Evolutionary conservation across 176 grass and related monocot genomes (phyloP), one percentile per base, ranked within the genome.

Genomic region (Pharus latifolius): DNA sequence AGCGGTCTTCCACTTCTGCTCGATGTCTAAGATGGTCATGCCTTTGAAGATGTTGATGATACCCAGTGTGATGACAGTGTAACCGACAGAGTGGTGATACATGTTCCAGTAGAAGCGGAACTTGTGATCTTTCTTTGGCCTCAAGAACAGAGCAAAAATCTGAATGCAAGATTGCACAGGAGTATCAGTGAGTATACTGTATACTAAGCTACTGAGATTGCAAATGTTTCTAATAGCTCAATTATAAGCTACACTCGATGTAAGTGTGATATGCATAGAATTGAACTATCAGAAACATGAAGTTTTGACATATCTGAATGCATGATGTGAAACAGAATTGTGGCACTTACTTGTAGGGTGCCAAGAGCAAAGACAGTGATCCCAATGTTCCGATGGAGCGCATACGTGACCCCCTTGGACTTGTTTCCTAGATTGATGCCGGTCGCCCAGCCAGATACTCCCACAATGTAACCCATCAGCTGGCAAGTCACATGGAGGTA

Each of bases 31-130:
- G 62, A 92, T 92, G 20, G 47, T 3, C 45, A 92, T 35, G 33
- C 89, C 89, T 49, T 81, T 85, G 58, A 92, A 88, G 63, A 92
- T 72, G 74, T 92, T 92, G 76, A 82, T 24, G 46, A 85, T 4
- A 25, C 72, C 63, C 14, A 92, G 62, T 19, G 67, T 42, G 58
- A 92, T 72, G 17, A 88, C 78, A 0, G 74, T 30, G 69, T 88
- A 92, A 17, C 89, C 89, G 6, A 79, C 69, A 3, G 79, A 75
- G 66, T 88, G 78, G 30, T 92, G 89, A 78, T 88, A 92, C 31
- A 71, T 38, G 81, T 92, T 92, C 89, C 89, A 92, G 80, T 88
- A 92, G 14, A n/a, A 12, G 4, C 81, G 70, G 44, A 68, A 82
- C 61, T 60, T 88, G 74, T 92, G 45, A 23, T 44, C 52, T 73